Evolutionary conservation across 2,329 filamentous ascomycete genomes (phyloP).

Genomic region (Ophiostoma novo-ulmi): DNA sequence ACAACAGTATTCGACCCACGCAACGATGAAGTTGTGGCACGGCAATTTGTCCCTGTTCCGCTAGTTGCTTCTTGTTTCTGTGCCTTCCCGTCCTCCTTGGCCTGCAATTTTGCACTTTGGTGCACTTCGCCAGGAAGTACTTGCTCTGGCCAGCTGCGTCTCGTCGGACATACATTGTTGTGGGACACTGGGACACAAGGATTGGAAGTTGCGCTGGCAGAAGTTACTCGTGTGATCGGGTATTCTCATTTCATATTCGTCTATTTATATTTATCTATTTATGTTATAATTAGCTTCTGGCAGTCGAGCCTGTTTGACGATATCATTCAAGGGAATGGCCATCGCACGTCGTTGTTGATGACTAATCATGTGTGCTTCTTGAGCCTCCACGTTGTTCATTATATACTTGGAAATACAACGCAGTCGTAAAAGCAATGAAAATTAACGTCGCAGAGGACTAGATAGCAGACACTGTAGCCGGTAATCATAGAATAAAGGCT

Average conservation of each 20-base stretch:
- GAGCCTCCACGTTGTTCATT: background rate
- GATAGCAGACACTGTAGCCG: background rate
- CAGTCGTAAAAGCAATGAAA: background rate
- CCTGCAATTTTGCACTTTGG: background rate
- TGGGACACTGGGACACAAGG: background rate
- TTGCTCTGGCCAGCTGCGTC: background rate
- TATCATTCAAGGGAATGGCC: background rate
- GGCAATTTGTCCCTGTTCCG: background rate
- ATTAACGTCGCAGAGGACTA: background rate
- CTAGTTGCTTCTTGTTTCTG: constrained; percentile 2
- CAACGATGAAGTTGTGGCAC: constrained; percentile 1
- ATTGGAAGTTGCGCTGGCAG: background rate
- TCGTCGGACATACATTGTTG: background rate
- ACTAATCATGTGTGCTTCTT: background rate
- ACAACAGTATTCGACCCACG: constrained; percentile 14
- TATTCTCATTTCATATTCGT: background rate
- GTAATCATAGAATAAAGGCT: background rate
- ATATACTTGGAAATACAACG: background rate
- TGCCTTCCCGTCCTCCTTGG: background rate
- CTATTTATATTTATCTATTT: background rate
- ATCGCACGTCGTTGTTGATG: background rate
- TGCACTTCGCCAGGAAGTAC: background rate
- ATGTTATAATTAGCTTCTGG: background rate
- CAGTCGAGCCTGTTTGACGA: background rate
- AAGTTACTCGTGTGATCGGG: background rate